Conservation (phyloP, 768 basidiomycete species). For the Xerocomellus chrysenteron region DNA sequence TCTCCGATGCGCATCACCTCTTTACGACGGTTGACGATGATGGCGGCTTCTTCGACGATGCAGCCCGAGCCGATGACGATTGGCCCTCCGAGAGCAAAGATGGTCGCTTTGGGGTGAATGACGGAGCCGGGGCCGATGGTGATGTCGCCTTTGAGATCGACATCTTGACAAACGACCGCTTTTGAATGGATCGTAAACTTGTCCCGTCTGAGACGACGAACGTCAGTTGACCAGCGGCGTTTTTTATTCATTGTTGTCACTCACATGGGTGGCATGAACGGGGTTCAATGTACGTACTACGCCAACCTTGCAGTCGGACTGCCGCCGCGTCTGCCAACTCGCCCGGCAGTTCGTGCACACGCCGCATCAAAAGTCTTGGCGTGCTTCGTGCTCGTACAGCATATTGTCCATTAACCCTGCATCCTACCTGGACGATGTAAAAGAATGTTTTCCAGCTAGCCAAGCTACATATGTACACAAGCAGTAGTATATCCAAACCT, state of each 20-base stretch:
- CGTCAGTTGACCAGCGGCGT: neutral
- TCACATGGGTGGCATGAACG: conserved; percentile 33
- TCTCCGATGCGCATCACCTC: conserved; percentile 93
- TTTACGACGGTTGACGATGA: conserved; percentile 88
- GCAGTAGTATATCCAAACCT: conserved; percentile 17
- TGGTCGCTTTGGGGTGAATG: conserved; percentile 91
- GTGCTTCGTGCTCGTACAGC: too few relatives aligned
- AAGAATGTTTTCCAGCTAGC: conserved; percentile 7
- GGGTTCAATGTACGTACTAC: neutral
- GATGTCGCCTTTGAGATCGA: conserved; percentile 91
- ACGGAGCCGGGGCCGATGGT: conserved; percentile 91
- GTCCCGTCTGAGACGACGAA: conserved; percentile 59
- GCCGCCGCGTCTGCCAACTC: too few relatives aligned
- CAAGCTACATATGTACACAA: conserved; percentile 11
- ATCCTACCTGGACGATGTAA: too few relatives aligned
- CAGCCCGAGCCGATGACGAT: conserved; percentile 87
- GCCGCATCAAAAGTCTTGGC: neutral
- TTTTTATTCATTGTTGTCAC: too few relatives aligned
- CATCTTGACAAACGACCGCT: conserved; percentile 89
- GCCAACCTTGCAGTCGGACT: neutral
- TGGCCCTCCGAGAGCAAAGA: conserved; percentile 87
- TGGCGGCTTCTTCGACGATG: conserved; percentile 88
- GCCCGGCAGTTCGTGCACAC: too few relatives aligned
- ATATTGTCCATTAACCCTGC: too few relatives aligned
- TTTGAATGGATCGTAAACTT: conserved; percentile 89